phyloP scores from a whole-genome alignment of 2,329 filamentous ascomycete species.

The Epichloe gansuensis region DNA sequence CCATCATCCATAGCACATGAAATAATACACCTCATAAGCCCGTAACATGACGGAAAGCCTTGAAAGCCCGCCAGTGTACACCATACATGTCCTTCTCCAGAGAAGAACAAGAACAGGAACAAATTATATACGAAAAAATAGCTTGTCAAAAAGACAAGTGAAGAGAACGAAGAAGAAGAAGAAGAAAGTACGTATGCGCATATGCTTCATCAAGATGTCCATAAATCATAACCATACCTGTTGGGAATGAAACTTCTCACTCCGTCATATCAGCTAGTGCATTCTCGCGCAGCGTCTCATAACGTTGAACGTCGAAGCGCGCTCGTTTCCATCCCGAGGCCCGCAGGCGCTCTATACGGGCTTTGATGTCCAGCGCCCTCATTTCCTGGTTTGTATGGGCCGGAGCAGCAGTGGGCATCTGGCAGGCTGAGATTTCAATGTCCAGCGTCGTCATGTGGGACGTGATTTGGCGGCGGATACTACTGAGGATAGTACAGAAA shows the following conservation, averaged over 20 bases:
- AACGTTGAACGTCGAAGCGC: conserved; percentile 41
- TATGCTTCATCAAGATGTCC: too few species aligned
- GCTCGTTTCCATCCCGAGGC: conserved; percentile 43
- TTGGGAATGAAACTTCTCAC: neutral
- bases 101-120: neutral
- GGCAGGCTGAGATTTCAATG: conserved; percentile 21
- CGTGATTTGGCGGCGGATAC: conserved; percentile 35
- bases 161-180: neutral
- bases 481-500: conserved; percentile 35
- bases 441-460: conserved; percentile 37
- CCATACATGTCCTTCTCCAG: too few species aligned
- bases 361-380: conserved; percentile 30
- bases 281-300: conserved; percentile 39
- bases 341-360: conserved; percentile 42
- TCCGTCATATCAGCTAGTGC: conserved; percentile 37
- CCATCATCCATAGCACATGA: neutral
- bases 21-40: neutral
- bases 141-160: neutral
- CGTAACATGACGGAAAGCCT: neutral
- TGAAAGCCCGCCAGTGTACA: too few species aligned
- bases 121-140: neutral
- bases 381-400: conserved; percentile 21
- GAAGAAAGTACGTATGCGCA: neutral
- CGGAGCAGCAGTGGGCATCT: conserved; percentile 9
- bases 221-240: neutral